phyloP scores from a whole-genome alignment of 139 green algal genomes.

The Picochlorum sp. region DNA sequence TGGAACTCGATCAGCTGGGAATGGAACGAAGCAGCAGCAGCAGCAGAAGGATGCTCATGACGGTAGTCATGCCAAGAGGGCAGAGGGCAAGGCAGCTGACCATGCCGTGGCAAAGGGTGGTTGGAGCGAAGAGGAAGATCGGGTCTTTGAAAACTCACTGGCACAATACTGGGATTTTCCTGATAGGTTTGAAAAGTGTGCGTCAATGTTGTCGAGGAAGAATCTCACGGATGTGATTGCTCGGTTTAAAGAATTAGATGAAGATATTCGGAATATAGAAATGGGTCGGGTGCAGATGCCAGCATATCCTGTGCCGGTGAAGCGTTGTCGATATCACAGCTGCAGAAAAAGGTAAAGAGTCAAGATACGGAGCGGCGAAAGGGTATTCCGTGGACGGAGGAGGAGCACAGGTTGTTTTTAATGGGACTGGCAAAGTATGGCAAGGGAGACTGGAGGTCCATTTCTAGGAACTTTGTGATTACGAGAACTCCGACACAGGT shows the following conservation, averaged over 20 bases:
- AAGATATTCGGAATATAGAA: conserved; percentile 59
- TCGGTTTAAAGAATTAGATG: conserved; percentile 36
- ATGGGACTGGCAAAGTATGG: conserved; percentile 86
- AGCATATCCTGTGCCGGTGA: conserved; percentile 39
- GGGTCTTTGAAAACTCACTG: conserved; percentile 34
- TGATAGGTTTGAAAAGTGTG: conserved; percentile 28
- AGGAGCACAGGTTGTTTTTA: conserved; percentile 90
- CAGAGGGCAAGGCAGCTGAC: background rate
- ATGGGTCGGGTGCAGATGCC: conserved; percentile 46
- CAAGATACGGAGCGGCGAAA: conserved; percentile 66
- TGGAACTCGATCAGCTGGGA: background rate
- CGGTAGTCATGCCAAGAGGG: background rate
- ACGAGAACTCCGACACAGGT: conserved; percentile 89
- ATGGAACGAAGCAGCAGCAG: background rate
- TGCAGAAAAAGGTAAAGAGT: conserved; percentile 34
- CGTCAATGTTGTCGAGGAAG: conserved; percentile 20
- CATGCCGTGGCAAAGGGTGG: background rate
- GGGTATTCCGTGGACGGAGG: conserved; percentile 90
- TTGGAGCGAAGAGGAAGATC: conserved; percentile 43
- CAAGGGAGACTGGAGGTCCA: conserved; percentile 91
- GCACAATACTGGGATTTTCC: conserved; percentile 32
- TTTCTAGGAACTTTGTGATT: conserved; percentile 86
- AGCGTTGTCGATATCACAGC: conserved; percentile 23
- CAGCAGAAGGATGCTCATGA: background rate
- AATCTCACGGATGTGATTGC: conserved; percentile 26